Evolutionary conservation across 2,329 filamentous ascomycete genomes (phyloP).

Genomic region (Zalaria sp.): DNA sequence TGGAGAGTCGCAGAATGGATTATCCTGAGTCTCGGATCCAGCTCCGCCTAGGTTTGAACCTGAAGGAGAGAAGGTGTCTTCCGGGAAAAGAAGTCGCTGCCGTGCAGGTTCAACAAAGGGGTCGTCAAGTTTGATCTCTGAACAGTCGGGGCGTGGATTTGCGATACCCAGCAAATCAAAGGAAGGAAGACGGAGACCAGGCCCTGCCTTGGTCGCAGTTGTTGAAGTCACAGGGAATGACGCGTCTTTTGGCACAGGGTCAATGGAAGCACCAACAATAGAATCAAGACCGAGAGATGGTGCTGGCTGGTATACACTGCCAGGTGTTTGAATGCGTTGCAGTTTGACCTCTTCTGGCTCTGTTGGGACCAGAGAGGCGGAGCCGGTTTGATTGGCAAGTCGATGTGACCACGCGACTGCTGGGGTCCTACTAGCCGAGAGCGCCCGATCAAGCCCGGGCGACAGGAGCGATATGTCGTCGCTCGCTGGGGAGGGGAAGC

Average conservation of each 20-base stretch:
- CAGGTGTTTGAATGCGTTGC: not conserved
- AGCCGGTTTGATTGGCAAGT: not conserved
- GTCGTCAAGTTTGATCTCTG: constrained; percentile 5
- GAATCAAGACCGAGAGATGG: constrained; percentile 1
- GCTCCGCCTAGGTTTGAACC: constrained; percentile 7
- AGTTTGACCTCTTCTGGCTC: constrained; percentile 1
- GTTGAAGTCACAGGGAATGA: constrained; percentile 2
- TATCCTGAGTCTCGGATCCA: constrained; percentile 1
- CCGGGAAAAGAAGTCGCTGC: not conserved
- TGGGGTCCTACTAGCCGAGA: constrained; percentile 1
- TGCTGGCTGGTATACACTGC: not conserved
- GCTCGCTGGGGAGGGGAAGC: not conserved
- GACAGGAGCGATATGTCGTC: not conserved
- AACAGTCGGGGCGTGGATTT: constrained; percentile 29
- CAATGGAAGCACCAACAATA: constrained; percentile 6
- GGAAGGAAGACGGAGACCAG: constrained; percentile 36
- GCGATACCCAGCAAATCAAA: constrained; percentile 39
- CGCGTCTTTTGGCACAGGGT: constrained; percentile 1
- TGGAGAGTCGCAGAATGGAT: not conserved
- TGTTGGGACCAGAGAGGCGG: not conserved
- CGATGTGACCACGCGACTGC: not conserved
- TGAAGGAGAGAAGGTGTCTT: constrained; percentile 2
- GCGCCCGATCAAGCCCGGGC: constrained; percentile 1
- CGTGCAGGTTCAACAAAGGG: constrained; percentile 1
- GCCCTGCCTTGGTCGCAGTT: constrained; percentile 13